Evolutionary conservation across 768 basidiomycete genomes (phyloP).

Genomic region (Chiua virens): DNA sequence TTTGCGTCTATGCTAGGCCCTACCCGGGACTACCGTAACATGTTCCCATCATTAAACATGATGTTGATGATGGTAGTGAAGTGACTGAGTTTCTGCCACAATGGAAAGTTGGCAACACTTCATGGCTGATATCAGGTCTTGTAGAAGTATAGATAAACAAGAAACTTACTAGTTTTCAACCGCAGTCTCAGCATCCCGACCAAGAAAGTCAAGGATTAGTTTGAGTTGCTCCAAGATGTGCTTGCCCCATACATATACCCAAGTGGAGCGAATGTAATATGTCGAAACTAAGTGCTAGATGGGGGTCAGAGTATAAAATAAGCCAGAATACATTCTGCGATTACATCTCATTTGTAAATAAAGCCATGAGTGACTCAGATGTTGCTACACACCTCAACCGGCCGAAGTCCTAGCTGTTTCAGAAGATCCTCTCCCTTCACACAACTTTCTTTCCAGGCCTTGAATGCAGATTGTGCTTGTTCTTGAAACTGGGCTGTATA

Average conservation of each 20-base stretch:
- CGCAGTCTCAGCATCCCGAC: conserved; percentile 1
- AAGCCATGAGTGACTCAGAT: no score
- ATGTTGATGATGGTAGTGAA: no score
- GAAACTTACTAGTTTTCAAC: conserved; percentile 27
- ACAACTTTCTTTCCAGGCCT: neutral
- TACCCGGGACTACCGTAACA: no score
- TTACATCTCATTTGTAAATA: no score
- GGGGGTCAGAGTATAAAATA: conserved; percentile 34
- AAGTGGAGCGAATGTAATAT: conserved; percentile 35
- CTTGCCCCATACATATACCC: conserved; percentile 27
- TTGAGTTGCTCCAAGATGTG: conserved; percentile 34
- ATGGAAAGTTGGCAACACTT: conserved; percentile 19
- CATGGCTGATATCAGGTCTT: no score
- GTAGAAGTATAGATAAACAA: no score
- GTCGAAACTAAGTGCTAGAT: conserved; percentile 38
- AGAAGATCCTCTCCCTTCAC: conserved; percentile 21
- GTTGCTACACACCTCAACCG: conserved; percentile 18
- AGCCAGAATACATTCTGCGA: conserved; percentile 40
- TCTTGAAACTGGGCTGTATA: conserved; percentile 16
- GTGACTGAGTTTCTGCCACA: no score
- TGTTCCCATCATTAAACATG: no score
- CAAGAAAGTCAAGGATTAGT: conserved; percentile 14
- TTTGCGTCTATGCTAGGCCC: no score
- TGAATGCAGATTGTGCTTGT: conserved; percentile 9
- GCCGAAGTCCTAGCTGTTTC: conserved; percentile 17